Conservation (phyloP, 148 eudicot genomes). For the Chenopodium formosanum region DNA sequence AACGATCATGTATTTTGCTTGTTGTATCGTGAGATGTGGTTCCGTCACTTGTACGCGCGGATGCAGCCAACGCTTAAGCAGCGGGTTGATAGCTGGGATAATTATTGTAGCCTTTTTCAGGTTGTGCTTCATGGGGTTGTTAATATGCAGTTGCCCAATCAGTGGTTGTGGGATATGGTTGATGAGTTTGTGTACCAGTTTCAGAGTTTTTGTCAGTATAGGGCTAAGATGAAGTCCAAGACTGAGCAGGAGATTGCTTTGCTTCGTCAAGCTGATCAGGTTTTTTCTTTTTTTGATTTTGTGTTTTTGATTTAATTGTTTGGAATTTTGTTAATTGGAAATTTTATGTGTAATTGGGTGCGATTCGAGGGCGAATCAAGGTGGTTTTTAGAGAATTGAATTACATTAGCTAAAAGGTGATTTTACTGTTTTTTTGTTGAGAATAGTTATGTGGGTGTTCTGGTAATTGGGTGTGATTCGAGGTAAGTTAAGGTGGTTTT, state of each 20-base stretch:
- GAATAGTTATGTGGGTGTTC: too few relatives aligned
- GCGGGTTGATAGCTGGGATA: constrained; percentile 87
- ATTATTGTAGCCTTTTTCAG: constrained; percentile 74
- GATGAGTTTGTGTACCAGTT: constrained; percentile 98
- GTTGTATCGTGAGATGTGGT: constrained; percentile 96
- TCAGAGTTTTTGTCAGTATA: constrained; percentile 90
- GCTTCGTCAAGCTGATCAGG: constrained; percentile 78
- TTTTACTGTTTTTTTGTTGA: too few relatives aligned
- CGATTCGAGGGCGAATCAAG: too few relatives aligned
- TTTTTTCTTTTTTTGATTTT: constrained; percentile 12
- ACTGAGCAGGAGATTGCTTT: constrained; percentile 85
- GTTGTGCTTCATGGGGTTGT: constrained; percentile 72
- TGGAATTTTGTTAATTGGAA: too few relatives aligned
- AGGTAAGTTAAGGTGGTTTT: too few relatives aligned
- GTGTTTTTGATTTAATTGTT: too few relatives aligned
- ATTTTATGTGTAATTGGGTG: too few relatives aligned
- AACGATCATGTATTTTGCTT: constrained; percentile 93
- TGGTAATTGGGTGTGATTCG: too few relatives aligned
- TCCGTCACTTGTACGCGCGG: constrained; percentile 78
- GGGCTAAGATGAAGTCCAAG: constrained; percentile 94
- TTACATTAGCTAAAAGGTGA: too few relatives aligned
- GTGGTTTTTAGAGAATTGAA: too few relatives aligned
- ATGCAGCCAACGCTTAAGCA: constrained; percentile 62
- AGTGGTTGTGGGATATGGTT: constrained; percentile 99
- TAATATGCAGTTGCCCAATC: constrained; percentile 95